Evolutionary conservation across 1,284 basidiomycete species (phyloP).

Genomic region (Apiotrichum laibachii): DNA sequence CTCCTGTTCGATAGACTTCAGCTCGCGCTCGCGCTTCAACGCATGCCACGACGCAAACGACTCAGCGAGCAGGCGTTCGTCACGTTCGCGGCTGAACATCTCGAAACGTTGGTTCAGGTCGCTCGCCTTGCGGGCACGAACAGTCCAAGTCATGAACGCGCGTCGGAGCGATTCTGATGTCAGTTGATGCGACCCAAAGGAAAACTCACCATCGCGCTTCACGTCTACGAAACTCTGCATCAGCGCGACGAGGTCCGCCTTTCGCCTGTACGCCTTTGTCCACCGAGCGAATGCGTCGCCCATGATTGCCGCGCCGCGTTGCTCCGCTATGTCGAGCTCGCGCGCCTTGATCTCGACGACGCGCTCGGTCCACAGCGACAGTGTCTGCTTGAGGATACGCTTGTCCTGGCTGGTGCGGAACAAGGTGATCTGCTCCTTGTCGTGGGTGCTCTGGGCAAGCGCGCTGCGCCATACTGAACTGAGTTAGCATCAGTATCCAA

Average conservation of each 20-base stretch:
- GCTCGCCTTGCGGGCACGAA: constrained; percentile 2
- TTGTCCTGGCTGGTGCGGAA: constrained; percentile 22
- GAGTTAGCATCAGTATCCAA: not conserved
- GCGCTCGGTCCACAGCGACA: constrained; percentile 36
- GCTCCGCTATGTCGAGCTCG: constrained; percentile 35
- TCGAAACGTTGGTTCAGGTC: constrained; percentile 24
- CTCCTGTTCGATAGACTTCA: constrained; percentile 32
- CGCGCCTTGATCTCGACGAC: constrained; percentile 44
- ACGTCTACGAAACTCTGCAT: constrained; percentile 31
- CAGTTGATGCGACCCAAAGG: not conserved
- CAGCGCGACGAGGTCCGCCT: constrained; percentile 22
- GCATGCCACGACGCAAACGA: constrained; percentile 37
- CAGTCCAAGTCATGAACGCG: constrained; percentile 28
- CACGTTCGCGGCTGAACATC: constrained; percentile 18
- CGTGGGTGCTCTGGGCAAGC: constrained; percentile 15
- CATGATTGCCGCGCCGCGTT: constrained; percentile 22
- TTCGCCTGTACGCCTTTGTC: constrained; percentile 9
- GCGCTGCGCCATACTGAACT: constrained; percentile 16
- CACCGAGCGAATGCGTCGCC: constrained; percentile 26
- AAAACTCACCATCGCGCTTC: constrained; percentile 26
- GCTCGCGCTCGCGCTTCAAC: constrained; percentile 28
- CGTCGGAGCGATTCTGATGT: constrained; percentile 29
- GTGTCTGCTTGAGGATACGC: constrained; percentile 15
- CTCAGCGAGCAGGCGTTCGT: constrained; percentile 20
- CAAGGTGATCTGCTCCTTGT: constrained; percentile 10